Conservation (phyloP, 805 yeast genomes). For the Candida taoyuanica region DNA sequence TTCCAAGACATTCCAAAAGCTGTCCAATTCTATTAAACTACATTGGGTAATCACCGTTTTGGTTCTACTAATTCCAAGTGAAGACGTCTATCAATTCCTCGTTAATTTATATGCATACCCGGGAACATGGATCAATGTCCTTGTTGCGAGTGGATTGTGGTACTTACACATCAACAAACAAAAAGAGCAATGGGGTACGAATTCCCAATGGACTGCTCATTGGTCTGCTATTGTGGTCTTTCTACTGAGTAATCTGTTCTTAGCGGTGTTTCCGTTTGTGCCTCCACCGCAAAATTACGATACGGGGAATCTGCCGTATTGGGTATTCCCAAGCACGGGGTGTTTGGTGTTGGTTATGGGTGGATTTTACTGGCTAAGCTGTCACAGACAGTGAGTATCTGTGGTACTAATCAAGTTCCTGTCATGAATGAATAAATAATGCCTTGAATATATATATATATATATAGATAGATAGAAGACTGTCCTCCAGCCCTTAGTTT, state of each 20-base stretch:
- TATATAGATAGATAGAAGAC: neutral
- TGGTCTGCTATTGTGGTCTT: slow-evolving; percentile 33
- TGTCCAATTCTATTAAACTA: slow-evolving; percentile 41
- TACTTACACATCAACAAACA: slow-evolving; percentile 42
- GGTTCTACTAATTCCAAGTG: slow-evolving; percentile 51
- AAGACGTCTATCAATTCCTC: slow-evolving; percentile 59
- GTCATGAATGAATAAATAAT: neutral
- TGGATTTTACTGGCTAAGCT: slow-evolving; percentile 38
- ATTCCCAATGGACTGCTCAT: slow-evolving; percentile 27
- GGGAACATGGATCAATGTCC: slow-evolving; percentile 52
- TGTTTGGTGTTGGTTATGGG: slow-evolving; percentile 41
- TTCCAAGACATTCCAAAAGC: slow-evolving; percentile 39
- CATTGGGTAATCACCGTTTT: slow-evolving; percentile 55
- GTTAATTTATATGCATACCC: slow-evolving; percentile 62
- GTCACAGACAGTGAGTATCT: too few species aligned
- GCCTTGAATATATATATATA: neutral
- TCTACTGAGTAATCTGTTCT: slow-evolving; percentile 41
- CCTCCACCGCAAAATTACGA: slow-evolving; percentile 41
- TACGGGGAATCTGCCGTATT: slow-evolving; percentile 41
- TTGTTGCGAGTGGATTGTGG: slow-evolving; percentile 48
- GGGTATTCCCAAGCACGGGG: slow-evolving; percentile 55
- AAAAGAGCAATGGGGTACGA: slow-evolving; percentile 38
- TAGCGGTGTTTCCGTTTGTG: slow-evolving; percentile 52
- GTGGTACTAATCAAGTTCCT: too few species aligned
- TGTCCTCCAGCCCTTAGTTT: slow-evolving; percentile 3